phyloP scores from a whole-genome alignment of 2,329 filamentous ascomycete genomes.

The Cladophialophora chaetospira region DNA sequence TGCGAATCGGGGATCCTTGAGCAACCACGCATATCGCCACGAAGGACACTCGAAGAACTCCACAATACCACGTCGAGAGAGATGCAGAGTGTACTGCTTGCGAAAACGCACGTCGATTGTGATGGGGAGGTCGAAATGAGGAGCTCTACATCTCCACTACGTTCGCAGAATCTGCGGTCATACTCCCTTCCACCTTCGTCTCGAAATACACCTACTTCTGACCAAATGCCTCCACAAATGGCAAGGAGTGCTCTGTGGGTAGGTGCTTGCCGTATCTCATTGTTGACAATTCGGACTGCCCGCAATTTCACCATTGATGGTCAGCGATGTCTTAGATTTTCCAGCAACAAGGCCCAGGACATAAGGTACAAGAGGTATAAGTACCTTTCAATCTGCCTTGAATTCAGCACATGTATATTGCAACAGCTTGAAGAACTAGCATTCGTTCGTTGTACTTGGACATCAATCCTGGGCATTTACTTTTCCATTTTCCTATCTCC shows the following conservation, averaged over 20 bases:
- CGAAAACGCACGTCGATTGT: neutral
- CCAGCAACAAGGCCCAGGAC: too few relatives aligned
- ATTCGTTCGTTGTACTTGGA: neutral
- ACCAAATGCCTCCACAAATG: neutral
- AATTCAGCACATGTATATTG: neutral
- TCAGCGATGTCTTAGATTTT: conserved; percentile 17
- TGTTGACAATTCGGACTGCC: neutral
- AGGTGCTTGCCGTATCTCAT: neutral
- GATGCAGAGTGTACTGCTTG: too few relatives aligned
- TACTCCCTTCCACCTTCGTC: neutral
- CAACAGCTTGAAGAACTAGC: neutral
- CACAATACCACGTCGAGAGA: too few relatives aligned
- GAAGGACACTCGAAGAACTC: too few relatives aligned
- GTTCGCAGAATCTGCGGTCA: conserved; percentile 4
- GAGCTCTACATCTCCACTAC: neutral
- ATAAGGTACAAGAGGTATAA: too few relatives aligned
- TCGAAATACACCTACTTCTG: neutral
- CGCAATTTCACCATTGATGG: conserved; percentile 1
- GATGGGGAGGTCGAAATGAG: neutral
- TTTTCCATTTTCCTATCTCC: neutral
- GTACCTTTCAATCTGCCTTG: neutral
- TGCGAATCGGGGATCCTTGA: too few relatives aligned
- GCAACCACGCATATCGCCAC: too few relatives aligned
- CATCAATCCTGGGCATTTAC: too few relatives aligned
- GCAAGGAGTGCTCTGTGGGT: neutral